Percentiles rank a stretch among this genome's conserved stretches.
Conservation (phyloP, 1,284 basidiomycete genomes). For the Sanghuangporus weigelae region DNA sequence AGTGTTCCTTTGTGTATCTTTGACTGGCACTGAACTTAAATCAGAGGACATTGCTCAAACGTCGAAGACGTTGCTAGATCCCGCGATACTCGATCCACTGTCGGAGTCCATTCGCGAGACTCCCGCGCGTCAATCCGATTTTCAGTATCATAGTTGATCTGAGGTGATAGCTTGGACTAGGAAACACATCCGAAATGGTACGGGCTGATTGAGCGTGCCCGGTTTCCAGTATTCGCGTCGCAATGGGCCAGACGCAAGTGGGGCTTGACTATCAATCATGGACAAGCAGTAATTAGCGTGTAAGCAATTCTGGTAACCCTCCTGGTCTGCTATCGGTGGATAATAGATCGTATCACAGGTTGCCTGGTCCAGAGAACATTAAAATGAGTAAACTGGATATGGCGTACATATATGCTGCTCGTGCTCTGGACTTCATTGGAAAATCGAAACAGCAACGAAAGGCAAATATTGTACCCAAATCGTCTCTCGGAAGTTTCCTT, state of each 20-base stretch:
- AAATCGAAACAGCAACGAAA: not conserved
- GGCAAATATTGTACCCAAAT: not conserved
- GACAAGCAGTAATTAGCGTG: not conserved
- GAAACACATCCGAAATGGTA: not conserved
- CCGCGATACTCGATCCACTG: not conserved
- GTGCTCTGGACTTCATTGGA: not conserved
- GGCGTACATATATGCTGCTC: not conserved
- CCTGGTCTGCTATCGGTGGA: not conserved
- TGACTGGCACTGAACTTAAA: not conserved
- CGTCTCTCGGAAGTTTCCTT: no score
- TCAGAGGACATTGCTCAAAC: not conserved
- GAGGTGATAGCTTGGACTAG: not conserved
- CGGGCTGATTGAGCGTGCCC: not conserved
- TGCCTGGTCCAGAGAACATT: not conserved
- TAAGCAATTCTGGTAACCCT: not conserved
- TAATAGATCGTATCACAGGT: not conserved
- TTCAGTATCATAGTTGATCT: not conserved
- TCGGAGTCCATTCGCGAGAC: not conserved
- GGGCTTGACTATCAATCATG: not conserved
- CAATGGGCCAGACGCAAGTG: not conserved
- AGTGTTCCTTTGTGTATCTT: not conserved
- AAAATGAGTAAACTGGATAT: not conserved
- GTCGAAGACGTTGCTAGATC: not conserved
- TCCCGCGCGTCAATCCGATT: not conserved
- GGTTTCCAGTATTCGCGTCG: not conserved